These are phyloP conservation scores for Diaporthe velutina DNA, from an alignment of 2,329 filamentous ascomycete genomes.

Conservation along the genomic window DNA sequence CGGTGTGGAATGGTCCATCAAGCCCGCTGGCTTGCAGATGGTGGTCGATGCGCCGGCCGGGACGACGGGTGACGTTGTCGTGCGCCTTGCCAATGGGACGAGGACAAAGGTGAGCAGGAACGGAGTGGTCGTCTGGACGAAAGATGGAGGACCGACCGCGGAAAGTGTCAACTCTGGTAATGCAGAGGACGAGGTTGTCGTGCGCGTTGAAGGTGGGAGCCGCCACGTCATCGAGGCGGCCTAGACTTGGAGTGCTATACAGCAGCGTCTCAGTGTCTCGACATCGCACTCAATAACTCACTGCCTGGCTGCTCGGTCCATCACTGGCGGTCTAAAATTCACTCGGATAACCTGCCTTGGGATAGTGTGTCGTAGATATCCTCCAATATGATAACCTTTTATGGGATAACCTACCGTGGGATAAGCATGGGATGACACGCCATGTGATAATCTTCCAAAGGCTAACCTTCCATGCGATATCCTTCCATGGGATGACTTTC, in stretches of 20 bases:
- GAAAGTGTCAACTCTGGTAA: not conserved
- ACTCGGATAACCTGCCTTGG: too few relatives aligned
- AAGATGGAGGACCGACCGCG: not conserved
- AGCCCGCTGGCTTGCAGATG: not conserved
- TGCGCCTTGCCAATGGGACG: slow-evolving; percentile 42
- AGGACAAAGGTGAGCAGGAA: slow-evolving; percentile 40
- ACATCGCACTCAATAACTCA: too few relatives aligned
- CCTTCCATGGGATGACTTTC: too few relatives aligned
- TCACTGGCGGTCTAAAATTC: too few relatives aligned
- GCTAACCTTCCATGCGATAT: too few relatives aligned
- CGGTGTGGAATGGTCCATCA: slow-evolving; percentile 52
- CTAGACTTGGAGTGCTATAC: not conserved
- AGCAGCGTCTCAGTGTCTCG: too few relatives aligned
- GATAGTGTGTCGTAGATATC: too few relatives aligned
- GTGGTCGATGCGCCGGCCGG: slow-evolving; percentile 43
- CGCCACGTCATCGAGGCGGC: slow-evolving; percentile 9
- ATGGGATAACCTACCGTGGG: too few relatives aligned
- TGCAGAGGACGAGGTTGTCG: slow-evolving; percentile 23
- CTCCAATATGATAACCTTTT: too few relatives aligned
- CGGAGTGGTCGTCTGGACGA: slow-evolving; percentile 41
- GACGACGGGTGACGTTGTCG: slow-evolving; percentile 46
- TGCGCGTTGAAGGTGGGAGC: slow-evolving; percentile 4
- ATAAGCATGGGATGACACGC: too few relatives aligned
- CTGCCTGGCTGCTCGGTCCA: too few relatives aligned
- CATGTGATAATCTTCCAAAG: too few relatives aligned